Evolutionary conservation across 2,329 filamentous ascomycete species (phyloP), one percentile per base, ranked within the genome.

Genomic region (Ustulina deusta): DNA sequence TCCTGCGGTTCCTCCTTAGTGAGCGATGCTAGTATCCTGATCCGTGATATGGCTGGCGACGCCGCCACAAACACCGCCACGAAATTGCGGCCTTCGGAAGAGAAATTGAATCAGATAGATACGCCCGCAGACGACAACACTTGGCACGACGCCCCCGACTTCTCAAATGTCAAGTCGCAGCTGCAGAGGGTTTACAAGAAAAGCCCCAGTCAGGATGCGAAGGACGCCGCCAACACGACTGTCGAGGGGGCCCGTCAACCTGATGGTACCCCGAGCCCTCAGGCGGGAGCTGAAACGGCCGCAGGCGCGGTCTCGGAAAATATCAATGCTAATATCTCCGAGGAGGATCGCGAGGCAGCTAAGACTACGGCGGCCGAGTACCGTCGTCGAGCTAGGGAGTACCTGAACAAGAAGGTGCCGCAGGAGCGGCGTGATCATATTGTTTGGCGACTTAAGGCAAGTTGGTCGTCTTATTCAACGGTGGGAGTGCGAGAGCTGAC

Each of bases 41-140:
- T 97, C 46, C 93, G 94, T 40, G 95, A 98, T 76, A 96, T 99
- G 77, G 93, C 92, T 66, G 93, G 94, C 60, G 96, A 99, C 81
- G 93, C 92, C 29, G 94, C 96, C 11, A 86, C 87, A 70, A 95
- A 92, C 76, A 91, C 91, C 6, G 93, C 94, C 64, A 84, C 84
- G 74, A 88, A 84, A 74, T 86, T 97, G 58, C 91, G 91, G 60
- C 96, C 96, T 2, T 89, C 87, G 1, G 88, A 97, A 65, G 92
- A 97, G 0, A 84, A 91, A 69, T 86, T 98, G 22, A 78, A 83
- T 9, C 90, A 94, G 75, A 89, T 98, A 38, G 95, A 98, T 73
- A 78, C 84, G n/a, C 89, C 96, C 1, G 96, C 96, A 1, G 89
- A 92, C 20, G 94, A 97, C 76, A 96, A 98, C 81, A 92, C 90